These are phyloP conservation scores for Chamaenerion angustifolium DNA, from an alignment of 345 rosid species.

Conservation along the genomic window DNA sequence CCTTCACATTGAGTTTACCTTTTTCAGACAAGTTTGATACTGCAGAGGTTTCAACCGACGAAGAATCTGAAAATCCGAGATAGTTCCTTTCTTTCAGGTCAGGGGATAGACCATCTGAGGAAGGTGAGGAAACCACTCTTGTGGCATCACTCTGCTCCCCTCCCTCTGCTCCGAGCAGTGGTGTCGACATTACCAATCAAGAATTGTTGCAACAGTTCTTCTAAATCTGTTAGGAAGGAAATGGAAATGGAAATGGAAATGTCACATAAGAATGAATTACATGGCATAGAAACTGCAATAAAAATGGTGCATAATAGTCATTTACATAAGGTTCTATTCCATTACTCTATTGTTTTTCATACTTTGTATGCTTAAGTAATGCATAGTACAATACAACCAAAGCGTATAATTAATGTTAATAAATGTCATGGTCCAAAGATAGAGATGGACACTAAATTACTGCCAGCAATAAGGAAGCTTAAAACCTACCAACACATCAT, in stretches of 20 bases:
- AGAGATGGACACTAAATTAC: too few relatives aligned
- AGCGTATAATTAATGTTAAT: too few relatives aligned
- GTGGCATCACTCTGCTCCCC: conserved; percentile 27
- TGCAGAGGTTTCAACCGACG: conserved; percentile 64
- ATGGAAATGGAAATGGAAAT: too few relatives aligned
- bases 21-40: conserved; percentile 30
- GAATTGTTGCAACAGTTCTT: background rate
- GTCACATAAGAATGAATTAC: too few relatives aligned
- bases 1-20: conserved; percentile 69
- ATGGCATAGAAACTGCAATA: too few relatives aligned
- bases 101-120: conserved; percentile 23
- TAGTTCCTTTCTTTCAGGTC: conserved; percentile 58
- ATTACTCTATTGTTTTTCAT: conserved; percentile 12
- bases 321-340: background rate
- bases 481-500: too few relatives aligned
- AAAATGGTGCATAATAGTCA: too few relatives aligned
- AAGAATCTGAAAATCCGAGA: conserved; percentile 61
- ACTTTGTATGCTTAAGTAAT: too few relatives aligned
- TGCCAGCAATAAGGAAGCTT: too few relatives aligned
- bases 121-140: conserved; percentile 25
- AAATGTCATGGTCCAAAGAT: too few relatives aligned
- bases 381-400: too few relatives aligned
- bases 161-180: conserved; percentile 38
- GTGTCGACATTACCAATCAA: conserved; percentile 52
- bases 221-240: too few relatives aligned